Evolutionary conservation across 2,329 filamentous ascomycete species (phyloP).

Genomic region (Verticillium albo-atrum): DNA sequence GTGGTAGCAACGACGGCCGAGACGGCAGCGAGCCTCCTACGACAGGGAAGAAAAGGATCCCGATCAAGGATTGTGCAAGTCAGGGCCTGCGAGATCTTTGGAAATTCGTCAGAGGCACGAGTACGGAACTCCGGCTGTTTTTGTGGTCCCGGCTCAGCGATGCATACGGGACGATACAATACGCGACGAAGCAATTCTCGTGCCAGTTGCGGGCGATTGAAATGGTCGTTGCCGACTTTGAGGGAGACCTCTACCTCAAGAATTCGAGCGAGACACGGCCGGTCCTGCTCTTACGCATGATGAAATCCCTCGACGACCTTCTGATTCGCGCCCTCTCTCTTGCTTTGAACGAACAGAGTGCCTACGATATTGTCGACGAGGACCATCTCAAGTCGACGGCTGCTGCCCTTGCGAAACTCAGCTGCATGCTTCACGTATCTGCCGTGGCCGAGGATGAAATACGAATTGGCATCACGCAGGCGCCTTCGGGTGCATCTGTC

Average conservation of each 20-base stretch:
- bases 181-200: constrained; percentile 81
- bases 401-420: constrained; percentile 65
- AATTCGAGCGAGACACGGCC: constrained; percentile 61
- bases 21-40: neutral
- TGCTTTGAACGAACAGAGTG: constrained; percentile 59
- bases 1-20: neutral
- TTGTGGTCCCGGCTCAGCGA: constrained; percentile 89
- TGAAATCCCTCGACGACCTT: constrained; percentile 76
- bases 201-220: constrained; percentile 84
- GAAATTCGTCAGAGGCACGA: constrained; percentile 78
- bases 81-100: constrained; percentile 71
- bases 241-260: constrained; percentile 58
- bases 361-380: constrained; percentile 82
- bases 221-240: constrained; percentile 63
- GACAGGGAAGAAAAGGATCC: constrained; percentile 15
- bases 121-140: constrained; percentile 77
- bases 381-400: constrained; percentile 71
- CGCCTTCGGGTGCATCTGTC: constrained; percentile 53
- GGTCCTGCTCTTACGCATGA: constrained; percentile 65
- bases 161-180: constrained; percentile 81
- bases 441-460: constrained; percentile 82
- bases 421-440: constrained; percentile 72
- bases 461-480: constrained; percentile 66
- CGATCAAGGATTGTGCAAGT: constrained; percentile 47
- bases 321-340: constrained; percentile 67